A percentile compares a stretch with the other conserved stretches of the same genome.
These are phyloP conservation scores for Pisolithus marmoratus DNA, from an alignment of 768 basidiomycete genomes.

Conservation along the genomic window DNA sequence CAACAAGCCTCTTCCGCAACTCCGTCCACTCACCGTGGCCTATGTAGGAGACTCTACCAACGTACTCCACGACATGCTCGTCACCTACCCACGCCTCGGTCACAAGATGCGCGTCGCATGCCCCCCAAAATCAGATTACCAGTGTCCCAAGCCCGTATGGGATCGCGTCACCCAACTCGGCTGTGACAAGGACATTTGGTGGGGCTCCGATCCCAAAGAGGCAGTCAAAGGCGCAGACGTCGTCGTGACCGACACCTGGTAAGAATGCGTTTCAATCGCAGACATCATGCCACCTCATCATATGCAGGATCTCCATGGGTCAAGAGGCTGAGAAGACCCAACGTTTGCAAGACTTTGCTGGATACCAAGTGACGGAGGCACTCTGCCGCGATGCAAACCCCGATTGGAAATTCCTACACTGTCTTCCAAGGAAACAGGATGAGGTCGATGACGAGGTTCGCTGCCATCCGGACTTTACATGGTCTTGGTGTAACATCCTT, in stretches of 20 bases:
- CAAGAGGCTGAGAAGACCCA: constrained; percentile 92
- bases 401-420: constrained; percentile 94
- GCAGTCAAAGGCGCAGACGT: constrained; percentile 89
- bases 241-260: constrained; percentile 98
- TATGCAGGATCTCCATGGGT: constrained; percentile 93
- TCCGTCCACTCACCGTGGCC: constrained; percentile 81
- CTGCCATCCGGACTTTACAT: constrained; percentile 1
- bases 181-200: constrained; percentile 67
- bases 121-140: constrained; percentile 57
- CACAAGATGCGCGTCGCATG: constrained; percentile 82
- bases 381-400: constrained; percentile 76
- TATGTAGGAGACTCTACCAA: constrained; percentile 96
- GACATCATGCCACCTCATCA: neutral
- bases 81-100: constrained; percentile 87
- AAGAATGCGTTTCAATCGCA: constrained; percentile 9
- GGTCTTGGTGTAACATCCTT: constrained; percentile 1
- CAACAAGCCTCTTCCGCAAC: constrained; percentile 36
- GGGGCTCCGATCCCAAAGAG: constrained; percentile 75
- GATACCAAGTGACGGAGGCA: constrained; percentile 91
- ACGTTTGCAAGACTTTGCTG: constrained; percentile 78
- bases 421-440: constrained; percentile 84
- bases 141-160: constrained; percentile 72
- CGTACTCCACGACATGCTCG: constrained; percentile 95
- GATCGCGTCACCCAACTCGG: constrained; percentile 69
- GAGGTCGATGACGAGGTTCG: constrained; percentile 95